phyloP scores from a whole-genome alignment of 169 alveolate species.

The Cyclospora cayetanensis region DNA sequence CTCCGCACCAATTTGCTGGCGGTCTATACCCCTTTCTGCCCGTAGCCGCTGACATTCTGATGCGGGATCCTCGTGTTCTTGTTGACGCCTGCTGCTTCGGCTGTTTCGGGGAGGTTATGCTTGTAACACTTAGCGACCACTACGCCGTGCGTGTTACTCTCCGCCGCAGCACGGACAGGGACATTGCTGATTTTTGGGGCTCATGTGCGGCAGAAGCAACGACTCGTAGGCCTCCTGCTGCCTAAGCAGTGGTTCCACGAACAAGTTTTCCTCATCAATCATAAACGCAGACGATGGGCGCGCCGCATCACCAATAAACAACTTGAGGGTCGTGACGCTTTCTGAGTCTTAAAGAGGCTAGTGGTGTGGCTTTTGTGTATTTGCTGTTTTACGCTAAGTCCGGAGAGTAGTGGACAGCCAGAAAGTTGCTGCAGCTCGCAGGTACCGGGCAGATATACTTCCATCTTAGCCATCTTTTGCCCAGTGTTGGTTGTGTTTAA shows the following conservation, averaged over 20 bases:
- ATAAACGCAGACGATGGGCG: too few species aligned
- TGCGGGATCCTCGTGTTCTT: slow-evolving; percentile 87
- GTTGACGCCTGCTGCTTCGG: slow-evolving; percentile 78
- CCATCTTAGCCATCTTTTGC: too few species aligned
- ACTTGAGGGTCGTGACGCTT: too few species aligned
- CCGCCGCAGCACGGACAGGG: slow-evolving; percentile 74
- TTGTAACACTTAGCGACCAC: slow-evolving; percentile 90
- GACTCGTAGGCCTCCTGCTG: slow-evolving; percentile 1
- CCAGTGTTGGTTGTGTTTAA: too few species aligned
- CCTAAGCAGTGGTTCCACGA: background rate
- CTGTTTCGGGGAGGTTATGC: slow-evolving; percentile 81
- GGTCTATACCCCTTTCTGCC: slow-evolving; percentile 82
- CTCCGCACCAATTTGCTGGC: slow-evolving; percentile 84
- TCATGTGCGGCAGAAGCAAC: slow-evolving; percentile 66
- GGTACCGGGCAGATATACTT: too few species aligned
- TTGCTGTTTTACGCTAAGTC: too few species aligned
- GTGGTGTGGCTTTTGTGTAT: too few species aligned
- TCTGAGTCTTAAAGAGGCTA: too few species aligned
- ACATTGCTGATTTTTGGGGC: slow-evolving; percentile 62
- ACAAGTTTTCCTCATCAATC: too few species aligned
- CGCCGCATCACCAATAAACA: too few species aligned
- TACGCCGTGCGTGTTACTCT: slow-evolving; percentile 86
- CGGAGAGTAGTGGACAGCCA: too few species aligned
- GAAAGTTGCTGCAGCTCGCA: too few species aligned
- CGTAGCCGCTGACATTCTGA: slow-evolving; percentile 83